Conservation (phyloP, 2,329 filamentous ascomycete species). For the Diaporthe vexans region DNA sequence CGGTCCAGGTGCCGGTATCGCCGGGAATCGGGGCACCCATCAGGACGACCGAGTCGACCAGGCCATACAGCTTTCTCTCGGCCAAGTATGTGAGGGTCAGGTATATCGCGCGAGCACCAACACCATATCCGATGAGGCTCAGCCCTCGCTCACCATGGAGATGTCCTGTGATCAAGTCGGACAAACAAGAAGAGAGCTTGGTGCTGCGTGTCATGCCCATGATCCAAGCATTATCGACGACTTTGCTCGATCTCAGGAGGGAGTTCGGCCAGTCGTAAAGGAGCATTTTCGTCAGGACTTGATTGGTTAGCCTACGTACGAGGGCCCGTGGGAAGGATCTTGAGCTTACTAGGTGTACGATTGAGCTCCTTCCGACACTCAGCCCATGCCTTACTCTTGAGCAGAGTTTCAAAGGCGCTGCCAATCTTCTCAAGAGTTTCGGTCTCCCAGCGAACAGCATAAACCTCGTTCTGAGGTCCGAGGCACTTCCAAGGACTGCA, state of each 20-base stretch:
- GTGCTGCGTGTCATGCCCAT: constrained; percentile 82
- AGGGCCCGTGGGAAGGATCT: background rate
- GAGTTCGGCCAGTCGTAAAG: constrained; percentile 73
- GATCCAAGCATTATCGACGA: constrained; percentile 87
- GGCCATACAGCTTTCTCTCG: constrained; percentile 84
- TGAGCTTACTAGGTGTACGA: constrained; percentile 60
- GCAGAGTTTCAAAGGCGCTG: constrained; percentile 80
- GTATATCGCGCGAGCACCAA: constrained; percentile 88
- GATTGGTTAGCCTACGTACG: constrained; percentile 3
- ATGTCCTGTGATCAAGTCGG: constrained; percentile 85
- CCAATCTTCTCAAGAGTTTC: constrained; percentile 84
- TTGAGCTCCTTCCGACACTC: constrained; percentile 70
- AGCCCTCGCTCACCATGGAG: constrained; percentile 87
- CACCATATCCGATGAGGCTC: constrained; percentile 84
- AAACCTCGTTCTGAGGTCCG: constrained; percentile 80
- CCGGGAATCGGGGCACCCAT: constrained; percentile 87
- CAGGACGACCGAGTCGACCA: constrained; percentile 87
- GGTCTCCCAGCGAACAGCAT: constrained; percentile 87
- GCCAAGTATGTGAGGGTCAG: constrained; percentile 85
- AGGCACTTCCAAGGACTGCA: constrained; percentile 83
- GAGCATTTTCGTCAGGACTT: constrained; percentile 58
- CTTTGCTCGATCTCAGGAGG: constrained; percentile 76
- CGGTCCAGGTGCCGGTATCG: constrained; percentile 79
- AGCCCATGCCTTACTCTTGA: constrained; percentile 86
- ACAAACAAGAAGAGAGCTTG: constrained; percentile 79